Conservation (phyloP, 1,139 yeast species). For the Sugiyamaella paludigena region DNA sequence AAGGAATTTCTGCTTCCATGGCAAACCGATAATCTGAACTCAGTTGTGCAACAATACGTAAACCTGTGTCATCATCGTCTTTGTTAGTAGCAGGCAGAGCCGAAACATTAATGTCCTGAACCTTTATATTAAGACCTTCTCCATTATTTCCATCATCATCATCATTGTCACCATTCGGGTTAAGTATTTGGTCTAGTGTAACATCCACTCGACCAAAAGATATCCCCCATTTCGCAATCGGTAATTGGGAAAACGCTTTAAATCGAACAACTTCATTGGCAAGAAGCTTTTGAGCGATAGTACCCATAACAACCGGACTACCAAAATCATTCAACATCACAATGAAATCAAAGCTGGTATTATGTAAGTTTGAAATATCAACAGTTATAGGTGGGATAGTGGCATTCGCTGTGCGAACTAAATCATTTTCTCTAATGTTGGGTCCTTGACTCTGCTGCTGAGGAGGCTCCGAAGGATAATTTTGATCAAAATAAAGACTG, state of each 20-base stretch:
- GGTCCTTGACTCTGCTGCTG: not conserved
- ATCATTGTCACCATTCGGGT: slow-evolving; percentile 9
- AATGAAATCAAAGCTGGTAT: slow-evolving; percentile 26
- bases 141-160: slow-evolving; percentile 11
- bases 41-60: slow-evolving; percentile 19
- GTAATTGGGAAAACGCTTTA: slow-evolving; percentile 20
- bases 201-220: slow-evolving; percentile 26
- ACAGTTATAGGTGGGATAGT: slow-evolving; percentile 25
- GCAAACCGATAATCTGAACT: slow-evolving; percentile 21
- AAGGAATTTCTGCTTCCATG: slow-evolving; percentile 22
- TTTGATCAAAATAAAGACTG: slow-evolving; percentile 20
- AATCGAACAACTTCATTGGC: slow-evolving; percentile 24
- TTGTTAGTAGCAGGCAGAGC: not conserved
- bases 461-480: slow-evolving; percentile 3
- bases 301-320: slow-evolving; percentile 23
- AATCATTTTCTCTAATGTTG: slow-evolving; percentile 10
- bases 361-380: slow-evolving; percentile 19
- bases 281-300: slow-evolving; percentile 24
- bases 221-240: slow-evolving; percentile 22
- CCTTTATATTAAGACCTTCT: slow-evolving; percentile 1
- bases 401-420: slow-evolving; percentile 25
- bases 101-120: slow-evolving; percentile 11
- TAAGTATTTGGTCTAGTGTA: slow-evolving; percentile 22
- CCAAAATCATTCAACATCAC: slow-evolving; percentile 30
- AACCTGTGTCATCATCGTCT: slow-evolving; percentile 8